Evolutionary conservation across 306 rosid species (phyloP), one percentile per base, ranked within the genome.

Genomic region (Argentina anserina): DNA sequence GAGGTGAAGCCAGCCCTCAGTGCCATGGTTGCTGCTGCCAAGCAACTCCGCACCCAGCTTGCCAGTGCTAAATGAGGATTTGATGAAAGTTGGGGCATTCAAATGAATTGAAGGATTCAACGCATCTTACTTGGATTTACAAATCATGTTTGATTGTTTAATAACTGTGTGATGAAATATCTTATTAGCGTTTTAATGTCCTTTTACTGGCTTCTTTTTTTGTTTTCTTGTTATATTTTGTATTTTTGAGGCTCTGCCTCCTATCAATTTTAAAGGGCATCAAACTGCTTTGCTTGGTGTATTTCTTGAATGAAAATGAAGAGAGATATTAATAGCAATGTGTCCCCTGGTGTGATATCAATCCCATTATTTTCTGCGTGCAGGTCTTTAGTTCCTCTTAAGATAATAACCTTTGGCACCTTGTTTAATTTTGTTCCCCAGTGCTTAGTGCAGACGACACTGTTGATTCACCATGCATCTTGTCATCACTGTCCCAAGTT

Each of bases 1-100:
- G 97, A 92, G 80, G 97, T 92, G 75, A 90, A 86, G 79, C 89
- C 97, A 25, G 97, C 97, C 13, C 93, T 92, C 65, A 66, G 69
- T 15, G 85, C 87, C 87, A 59, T 92, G 97, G 96, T 92, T 67
- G 90, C 83, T 4, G 97, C 97, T 13, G 90, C 96, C 65, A 92
- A 92, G 83, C 85, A 40, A 43, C 92, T 92, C 84, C 97, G 97
- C 45, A 85, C 84, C 61, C 84, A 85, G 79, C 93, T 92, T 43
- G 96, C 92, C 23, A 72, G 88, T 50, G 82, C 88, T 49, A 86
- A 92, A 81, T 89, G 93, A 89, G 39, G 67, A 39, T 46, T 61
- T 68, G 70, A 72, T 69, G 65, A 59, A 21, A 2, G 29, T n/a
- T n/a, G 23, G 3, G 70, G 8, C 59, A 13, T 9, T n/a, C 53